Evolutionary conservation across 768 basidiomycete species (phyloP).

Genomic region (Phaffia tasmanica): DNA sequence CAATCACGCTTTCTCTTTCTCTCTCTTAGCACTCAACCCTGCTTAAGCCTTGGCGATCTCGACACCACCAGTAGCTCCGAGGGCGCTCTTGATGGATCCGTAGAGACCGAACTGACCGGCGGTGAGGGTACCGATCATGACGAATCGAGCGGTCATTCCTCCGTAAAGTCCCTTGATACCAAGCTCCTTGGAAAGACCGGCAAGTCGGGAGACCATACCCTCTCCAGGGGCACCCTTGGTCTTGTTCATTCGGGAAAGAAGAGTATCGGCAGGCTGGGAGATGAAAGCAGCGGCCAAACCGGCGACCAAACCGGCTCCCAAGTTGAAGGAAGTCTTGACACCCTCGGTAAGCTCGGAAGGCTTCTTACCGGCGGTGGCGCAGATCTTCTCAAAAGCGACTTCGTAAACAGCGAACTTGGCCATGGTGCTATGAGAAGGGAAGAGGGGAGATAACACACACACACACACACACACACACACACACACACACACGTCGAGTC

Average conservation of each 20-base stretch:
- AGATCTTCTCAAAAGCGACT: constrained; percentile 78
- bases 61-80: constrained; percentile 38
- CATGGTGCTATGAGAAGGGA: not conserved
- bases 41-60: constrained; percentile 25
- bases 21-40: not conserved
- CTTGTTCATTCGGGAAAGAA: constrained; percentile 91
- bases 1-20: not conserved
- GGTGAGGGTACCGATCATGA: constrained; percentile 43
- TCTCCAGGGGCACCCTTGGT: constrained; percentile 43
- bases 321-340: constrained; percentile 54
- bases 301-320: constrained; percentile 83
- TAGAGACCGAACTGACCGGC: constrained; percentile 41
- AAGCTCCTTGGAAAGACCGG: constrained; percentile 38
- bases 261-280: constrained; percentile 88
- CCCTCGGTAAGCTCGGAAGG: constrained; percentile 55
- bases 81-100: constrained; percentile 39
- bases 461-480: no score
- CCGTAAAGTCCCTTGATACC: constrained; percentile 41
- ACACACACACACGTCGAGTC: no score
- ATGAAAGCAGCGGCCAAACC: constrained; percentile 88
- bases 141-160: constrained; percentile 38
- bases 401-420: constrained; percentile 64
- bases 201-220: constrained; percentile 38
- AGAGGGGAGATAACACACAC: not conserved
- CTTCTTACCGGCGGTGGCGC: constrained; percentile 63